phyloP scores from a whole-genome alignment of 2,329 filamentous ascomycete species.

The Verticillium nonalfalfae region DNA sequence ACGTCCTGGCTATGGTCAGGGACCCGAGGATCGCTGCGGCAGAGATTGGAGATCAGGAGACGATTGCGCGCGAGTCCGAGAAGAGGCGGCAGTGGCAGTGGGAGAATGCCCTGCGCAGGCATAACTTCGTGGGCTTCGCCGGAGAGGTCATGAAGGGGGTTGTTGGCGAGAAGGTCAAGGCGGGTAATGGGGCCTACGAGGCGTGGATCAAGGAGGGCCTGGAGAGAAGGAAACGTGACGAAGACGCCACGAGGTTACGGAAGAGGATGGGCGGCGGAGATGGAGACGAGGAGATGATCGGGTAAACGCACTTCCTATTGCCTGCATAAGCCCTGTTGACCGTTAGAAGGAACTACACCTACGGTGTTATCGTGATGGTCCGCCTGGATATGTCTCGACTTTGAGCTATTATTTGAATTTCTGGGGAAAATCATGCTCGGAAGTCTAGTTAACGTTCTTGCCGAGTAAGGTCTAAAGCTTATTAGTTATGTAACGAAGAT shows the following conservation, averaged over 20 bases:
- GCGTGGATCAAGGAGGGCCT: conserved; percentile 67
- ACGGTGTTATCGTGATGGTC: no score
- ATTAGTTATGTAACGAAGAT: no score
- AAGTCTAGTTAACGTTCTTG: no score
- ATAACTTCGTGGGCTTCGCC: conserved; percentile 96
- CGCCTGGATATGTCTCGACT: no score
- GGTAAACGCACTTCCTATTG: not conserved
- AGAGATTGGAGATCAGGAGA: conserved; percentile 77
- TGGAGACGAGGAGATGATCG: conserved; percentile 8
- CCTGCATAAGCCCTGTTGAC: no score
- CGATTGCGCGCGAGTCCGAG: conserved; percentile 70
- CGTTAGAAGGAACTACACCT: no score
- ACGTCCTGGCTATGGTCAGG: conserved; percentile 84
- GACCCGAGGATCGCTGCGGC: conserved; percentile 72
- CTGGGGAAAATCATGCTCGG: no score
- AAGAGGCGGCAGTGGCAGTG: conserved; percentile 87
- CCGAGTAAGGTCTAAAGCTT: no score
- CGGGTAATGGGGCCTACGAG: conserved; percentile 58
- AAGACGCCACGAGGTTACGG: conserved; percentile 10
- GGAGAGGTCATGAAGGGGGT: conserved; percentile 87
- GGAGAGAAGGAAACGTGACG: conserved; percentile 38
- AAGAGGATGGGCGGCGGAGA: conserved; percentile 11
- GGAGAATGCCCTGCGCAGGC: conserved; percentile 85
- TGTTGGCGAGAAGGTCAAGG: conserved; percentile 63
- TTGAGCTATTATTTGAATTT: no score